Conservation (phyloP, 805 yeast species). For the Metschnikowia lochheadii region DNA sequence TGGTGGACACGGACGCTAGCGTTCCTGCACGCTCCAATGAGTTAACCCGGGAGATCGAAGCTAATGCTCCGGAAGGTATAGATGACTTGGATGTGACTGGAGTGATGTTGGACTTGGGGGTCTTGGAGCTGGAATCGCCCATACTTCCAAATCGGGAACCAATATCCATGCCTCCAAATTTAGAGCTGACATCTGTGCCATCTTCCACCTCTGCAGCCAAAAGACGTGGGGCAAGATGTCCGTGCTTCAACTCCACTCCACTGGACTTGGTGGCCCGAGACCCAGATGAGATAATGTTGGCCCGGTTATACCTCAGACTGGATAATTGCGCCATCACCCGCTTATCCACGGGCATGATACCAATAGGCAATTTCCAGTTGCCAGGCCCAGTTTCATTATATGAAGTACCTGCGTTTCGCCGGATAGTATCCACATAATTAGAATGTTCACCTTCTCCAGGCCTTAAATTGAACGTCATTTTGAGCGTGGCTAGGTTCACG, state of each 20-base stretch:
- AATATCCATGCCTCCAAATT: constrained; percentile 9
- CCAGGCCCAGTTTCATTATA: constrained; percentile 45
- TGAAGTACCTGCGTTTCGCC: constrained; percentile 46
- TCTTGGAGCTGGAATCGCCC: background rate
- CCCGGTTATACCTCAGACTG: constrained; percentile 17
- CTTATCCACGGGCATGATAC: constrained; percentile 46
- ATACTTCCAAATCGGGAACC: constrained; percentile 1
- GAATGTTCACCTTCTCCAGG: constrained; percentile 52
- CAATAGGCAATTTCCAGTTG: constrained; percentile 50
- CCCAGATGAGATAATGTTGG: constrained; percentile 3
- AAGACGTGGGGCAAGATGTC: constrained; percentile 58
- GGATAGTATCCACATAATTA: constrained; percentile 42
- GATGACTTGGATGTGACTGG: constrained; percentile 15
- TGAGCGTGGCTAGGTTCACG: constrained; percentile 36
- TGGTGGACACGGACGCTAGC: constrained; percentile 19
- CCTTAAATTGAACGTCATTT: constrained; percentile 30
- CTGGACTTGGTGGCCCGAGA: constrained; percentile 28
- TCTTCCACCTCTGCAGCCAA: constrained; percentile 76
- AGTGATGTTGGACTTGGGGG: constrained; percentile 5
- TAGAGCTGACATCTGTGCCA: constrained; percentile 10
- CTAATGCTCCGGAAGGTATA: constrained; percentile 9
- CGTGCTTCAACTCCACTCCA: constrained; percentile 57
- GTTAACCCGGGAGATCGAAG: constrained; percentile 21
- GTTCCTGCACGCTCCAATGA: constrained; percentile 34
- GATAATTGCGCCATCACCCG: constrained; percentile 18